These are phyloP conservation scores for Sextonia rubra DNA, from an alignment of 164 flowering plant species.

Conservation along the genomic window DNA sequence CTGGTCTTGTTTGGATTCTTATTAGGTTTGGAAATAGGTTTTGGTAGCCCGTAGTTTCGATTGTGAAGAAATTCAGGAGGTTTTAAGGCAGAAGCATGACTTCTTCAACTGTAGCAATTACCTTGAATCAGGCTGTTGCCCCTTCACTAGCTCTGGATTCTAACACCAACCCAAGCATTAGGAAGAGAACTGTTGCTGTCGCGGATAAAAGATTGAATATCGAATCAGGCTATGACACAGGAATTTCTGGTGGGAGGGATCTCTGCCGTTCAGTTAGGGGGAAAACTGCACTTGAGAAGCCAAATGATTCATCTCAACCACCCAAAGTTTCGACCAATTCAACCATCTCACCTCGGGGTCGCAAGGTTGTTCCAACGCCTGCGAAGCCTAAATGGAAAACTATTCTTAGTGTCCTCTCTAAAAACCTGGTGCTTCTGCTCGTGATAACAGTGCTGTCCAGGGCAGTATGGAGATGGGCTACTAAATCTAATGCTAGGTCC, in stretches of 20 bases:
- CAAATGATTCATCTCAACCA: slow-evolving; percentile 22
- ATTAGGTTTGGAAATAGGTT: not conserved
- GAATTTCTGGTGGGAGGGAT: slow-evolving; percentile 34
- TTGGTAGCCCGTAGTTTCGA: too few relatives aligned
- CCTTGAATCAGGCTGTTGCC: slow-evolving; percentile 48
- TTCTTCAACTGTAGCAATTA: slow-evolving; percentile 65
- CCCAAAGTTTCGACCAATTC: slow-evolving; percentile 25
- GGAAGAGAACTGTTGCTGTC: slow-evolving; percentile 15
- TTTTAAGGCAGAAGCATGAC: slow-evolving; percentile 34
- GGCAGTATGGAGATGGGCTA: slow-evolving; percentile 35
- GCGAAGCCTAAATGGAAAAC: slow-evolving; percentile 58
- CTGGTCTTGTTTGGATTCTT: not conserved
- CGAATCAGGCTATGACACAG: slow-evolving; percentile 17
- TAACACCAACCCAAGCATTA: slow-evolving; percentile 1
- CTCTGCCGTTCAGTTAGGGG: slow-evolving; percentile 46
- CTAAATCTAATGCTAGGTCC: slow-evolving; percentile 16
- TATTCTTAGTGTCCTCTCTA: slow-evolving; percentile 44
- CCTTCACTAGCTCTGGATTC: slow-evolving; percentile 30
- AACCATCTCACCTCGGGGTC: slow-evolving; percentile 35
- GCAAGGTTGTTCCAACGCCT: slow-evolving; percentile 23
- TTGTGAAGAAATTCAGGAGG: not conserved
- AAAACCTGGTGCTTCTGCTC: slow-evolving; percentile 51
- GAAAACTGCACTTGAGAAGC: slow-evolving; percentile 40
- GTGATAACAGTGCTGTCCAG: slow-evolving; percentile 43
- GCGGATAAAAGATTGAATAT: slow-evolving; percentile 23